Conservation (phyloP, 192 early-diverging fungal genomes). For the Glomus cerebriforme region DNA sequence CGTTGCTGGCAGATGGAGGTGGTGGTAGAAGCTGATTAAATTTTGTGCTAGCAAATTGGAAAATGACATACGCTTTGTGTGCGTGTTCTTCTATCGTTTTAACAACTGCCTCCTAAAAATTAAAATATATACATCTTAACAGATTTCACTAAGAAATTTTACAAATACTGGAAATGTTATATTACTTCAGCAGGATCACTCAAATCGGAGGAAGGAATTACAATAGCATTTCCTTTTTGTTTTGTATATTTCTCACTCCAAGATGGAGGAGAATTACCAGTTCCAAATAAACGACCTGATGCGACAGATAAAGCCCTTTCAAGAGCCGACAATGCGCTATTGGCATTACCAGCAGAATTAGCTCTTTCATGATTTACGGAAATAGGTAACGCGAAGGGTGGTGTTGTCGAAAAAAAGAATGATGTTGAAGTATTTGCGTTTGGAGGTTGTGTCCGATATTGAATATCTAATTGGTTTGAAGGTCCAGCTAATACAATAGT, state of each 20-base stretch:
- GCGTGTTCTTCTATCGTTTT: conserved; percentile 70
- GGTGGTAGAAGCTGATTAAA: conserved; percentile 57
- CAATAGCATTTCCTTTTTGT: conserved; percentile 23
- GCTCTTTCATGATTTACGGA: conserved; percentile 33
- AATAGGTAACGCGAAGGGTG: conserved; percentile 44
- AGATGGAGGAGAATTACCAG: conserved; percentile 51
- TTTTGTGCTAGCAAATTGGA: conserved; percentile 62
- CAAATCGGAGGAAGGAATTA: background rate
- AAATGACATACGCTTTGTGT: conserved; percentile 70
- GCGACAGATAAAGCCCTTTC: conserved; percentile 58
- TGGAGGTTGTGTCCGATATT: conserved; percentile 38
- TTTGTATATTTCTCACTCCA: conserved; percentile 38
- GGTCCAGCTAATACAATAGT: background rate
- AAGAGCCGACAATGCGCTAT: conserved; percentile 49
- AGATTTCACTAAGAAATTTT: background rate
- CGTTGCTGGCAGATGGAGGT: conserved; percentile 33
- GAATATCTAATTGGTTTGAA: conserved; percentile 16
- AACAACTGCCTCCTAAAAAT: conserved; percentile 54
- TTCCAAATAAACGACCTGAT: conserved; percentile 56
- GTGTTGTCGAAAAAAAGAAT: conserved; percentile 41
- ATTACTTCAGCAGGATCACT: conserved; percentile 34
- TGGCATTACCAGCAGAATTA: conserved; percentile 37
- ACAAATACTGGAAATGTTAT: too few relatives aligned
- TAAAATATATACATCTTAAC: background rate
- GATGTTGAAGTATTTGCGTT: conserved; percentile 33